phyloP scores from a whole-genome alignment of 352 stramenopile genomes.

The Halophytophthora polymorphica region DNA sequence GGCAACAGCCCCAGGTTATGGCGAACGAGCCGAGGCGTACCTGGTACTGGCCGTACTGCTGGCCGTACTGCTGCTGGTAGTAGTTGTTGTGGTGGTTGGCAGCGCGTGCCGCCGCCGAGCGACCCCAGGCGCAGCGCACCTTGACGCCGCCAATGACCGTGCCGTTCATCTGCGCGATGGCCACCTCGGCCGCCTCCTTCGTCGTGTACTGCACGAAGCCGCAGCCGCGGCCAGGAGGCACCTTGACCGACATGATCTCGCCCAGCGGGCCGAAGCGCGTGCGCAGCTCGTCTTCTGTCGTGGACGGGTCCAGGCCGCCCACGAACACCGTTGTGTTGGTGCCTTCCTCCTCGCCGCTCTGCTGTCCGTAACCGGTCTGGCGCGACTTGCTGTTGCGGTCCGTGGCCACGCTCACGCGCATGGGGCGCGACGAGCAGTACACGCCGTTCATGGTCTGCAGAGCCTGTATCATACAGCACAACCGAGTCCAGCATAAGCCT shows the following conservation, averaged over 20 bases:
- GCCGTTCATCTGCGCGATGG: conserved; percentile 90
- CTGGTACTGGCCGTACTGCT: conserved; percentile 53
- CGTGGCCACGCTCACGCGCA: conserved; percentile 89
- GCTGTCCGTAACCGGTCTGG: conserved; percentile 19
- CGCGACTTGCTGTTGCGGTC: conserved; percentile 62
- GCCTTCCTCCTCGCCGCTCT: conserved; percentile 44
- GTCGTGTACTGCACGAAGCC: conserved; percentile 89
- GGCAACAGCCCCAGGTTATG: not conserved
- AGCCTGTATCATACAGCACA: conserved; percentile 26
- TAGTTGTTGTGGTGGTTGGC: conserved; percentile 35
- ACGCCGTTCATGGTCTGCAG: conserved; percentile 90
- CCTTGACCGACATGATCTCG: conserved; percentile 49
- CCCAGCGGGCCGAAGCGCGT: conserved; percentile 76
- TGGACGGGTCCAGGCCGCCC: conserved; percentile 76
- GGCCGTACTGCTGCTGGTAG: conserved; percentile 39
- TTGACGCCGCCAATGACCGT: conserved; percentile 72
- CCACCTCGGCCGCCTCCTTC: conserved; percentile 79
- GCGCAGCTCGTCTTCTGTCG: conserved; percentile 83
- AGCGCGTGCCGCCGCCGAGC: conserved; percentile 60
- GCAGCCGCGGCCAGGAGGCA: conserved; percentile 78
- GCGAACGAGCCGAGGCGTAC: conserved; percentile 11
- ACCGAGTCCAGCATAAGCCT: not conserved
- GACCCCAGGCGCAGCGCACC: conserved; percentile 88
- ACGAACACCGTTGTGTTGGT: conserved; percentile 92
- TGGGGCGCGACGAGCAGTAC: conserved; percentile 82